phyloP scores from a whole-genome alignment of 176 grass and related monocot species.

The Cymbopogon citratus region DNA sequence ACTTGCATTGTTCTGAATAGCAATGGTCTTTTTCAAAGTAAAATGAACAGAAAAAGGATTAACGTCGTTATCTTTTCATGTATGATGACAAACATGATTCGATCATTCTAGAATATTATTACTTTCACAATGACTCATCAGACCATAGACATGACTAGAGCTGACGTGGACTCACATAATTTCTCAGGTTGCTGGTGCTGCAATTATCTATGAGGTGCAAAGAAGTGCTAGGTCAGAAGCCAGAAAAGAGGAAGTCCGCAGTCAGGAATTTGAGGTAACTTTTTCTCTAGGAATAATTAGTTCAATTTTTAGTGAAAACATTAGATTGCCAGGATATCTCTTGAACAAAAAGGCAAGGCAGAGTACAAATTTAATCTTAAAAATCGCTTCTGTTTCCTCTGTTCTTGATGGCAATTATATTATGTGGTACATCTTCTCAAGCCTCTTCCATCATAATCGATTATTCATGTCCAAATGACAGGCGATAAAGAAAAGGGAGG shows the following conservation, averaged over 20 bases:
- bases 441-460: neutral
- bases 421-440: neutral
- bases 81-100: neutral
- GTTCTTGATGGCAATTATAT: neutral
- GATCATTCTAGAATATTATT: neutral
- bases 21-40: neutral
- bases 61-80: neutral
- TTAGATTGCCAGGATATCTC: neutral
- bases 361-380: neutral
- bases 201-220: constrained; percentile 92
- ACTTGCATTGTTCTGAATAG: neutral
- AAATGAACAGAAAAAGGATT: neutral
- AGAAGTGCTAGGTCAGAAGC: constrained; percentile 91
- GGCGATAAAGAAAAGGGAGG: constrained; percentile 59
- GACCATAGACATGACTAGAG: constrained; percentile 3
- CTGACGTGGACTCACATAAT: constrained; percentile 20
- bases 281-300: neutral
- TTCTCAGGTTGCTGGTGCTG: constrained; percentile 62
- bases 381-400: too few relatives aligned
- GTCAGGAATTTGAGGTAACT: constrained; percentile 70
- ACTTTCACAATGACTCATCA: constrained; percentile 9
- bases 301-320: neutral
- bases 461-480: constrained; percentile 23
- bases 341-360: neutral
- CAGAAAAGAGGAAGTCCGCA: constrained; percentile 75